Evolutionary conservation across 2,329 filamentous ascomycete genomes (phyloP), one percentile per base, ranked within the genome.

Genomic region (Talaromyces atroroseus): DNA sequence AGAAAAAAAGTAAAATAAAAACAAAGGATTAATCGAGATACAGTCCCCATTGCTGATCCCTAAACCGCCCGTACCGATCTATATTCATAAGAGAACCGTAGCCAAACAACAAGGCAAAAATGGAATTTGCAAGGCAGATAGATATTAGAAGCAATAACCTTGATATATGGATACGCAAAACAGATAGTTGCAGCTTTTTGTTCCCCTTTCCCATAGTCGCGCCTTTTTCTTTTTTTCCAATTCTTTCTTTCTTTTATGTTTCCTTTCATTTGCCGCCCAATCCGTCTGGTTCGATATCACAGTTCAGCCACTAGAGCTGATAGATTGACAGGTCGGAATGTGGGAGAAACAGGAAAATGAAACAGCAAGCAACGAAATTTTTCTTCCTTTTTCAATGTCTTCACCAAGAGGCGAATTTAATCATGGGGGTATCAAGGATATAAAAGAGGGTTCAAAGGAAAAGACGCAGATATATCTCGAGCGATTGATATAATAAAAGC

Each of bases 391-490:
- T 54, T 48, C 24, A 42, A 45, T 54, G 36, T 54, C 42, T 54
- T 49, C 55, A 24, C 55, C 24, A 23, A 29, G 20, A 44, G 38
- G 50, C 51, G 53, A 56, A 51, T 36, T 38, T 56, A 53, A 53
- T 59, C 26, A 52, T 45, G 1, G 40, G 55, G 58, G 58, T 58
- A 60, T 60, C 55, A 58, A 59, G 49, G 48, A 59, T 52, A 40
- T 62, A 64, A 62, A 66, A 56, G 49, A 56, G 61, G 64, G 61
- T 62, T 60, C 63, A 65, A 60, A 60, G 58, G 58, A 49, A 45
- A 58, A 34, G 52, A 40, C 47, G 36, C 49, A 52, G 46, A 60
- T 54, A 52, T 44, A 48, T 57, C 49, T 18, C 50, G 34, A 48
- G 47, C 49, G 29, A 18, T 12, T 49, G 26, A 48, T 38, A 45